A percentile compares a stretch with the other conserved stretches of the same genome.
Evolutionary conservation across 805 yeast species (phyloP).

Genomic region (Myxozyma sirexii): DNA sequence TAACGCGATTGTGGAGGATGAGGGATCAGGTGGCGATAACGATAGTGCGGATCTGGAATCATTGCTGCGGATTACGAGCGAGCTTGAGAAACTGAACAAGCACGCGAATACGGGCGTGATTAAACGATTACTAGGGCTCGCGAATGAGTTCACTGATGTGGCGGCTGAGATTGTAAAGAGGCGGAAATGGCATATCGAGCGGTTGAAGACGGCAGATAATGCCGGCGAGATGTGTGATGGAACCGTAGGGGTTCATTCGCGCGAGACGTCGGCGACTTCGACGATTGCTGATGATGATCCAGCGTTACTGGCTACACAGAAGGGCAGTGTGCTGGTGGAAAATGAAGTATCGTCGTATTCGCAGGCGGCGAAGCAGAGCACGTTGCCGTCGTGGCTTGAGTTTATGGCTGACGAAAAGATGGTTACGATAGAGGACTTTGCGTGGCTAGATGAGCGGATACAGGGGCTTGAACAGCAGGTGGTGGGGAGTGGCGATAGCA

Average conservation of each 20-base stretch:
- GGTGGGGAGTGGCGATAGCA: neutral
- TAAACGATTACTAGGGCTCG: slow-evolving; percentile 17
- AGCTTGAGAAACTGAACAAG: slow-evolving; percentile 12
- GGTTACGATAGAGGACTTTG: slow-evolving; percentile 2
- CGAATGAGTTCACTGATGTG: slow-evolving; percentile 27
- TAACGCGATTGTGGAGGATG: slow-evolving; percentile 24
- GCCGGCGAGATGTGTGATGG: slow-evolving; percentile 7
- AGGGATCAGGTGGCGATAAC: slow-evolving; percentile 13
- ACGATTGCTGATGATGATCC: neutral
- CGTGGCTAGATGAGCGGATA: slow-evolving; percentile 2
- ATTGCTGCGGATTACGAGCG: slow-evolving; percentile 14
- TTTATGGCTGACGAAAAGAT: slow-evolving; percentile 22
- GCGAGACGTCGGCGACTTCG: slow-evolving; percentile 10
- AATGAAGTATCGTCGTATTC: slow-evolving; percentile 16
- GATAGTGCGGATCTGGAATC: slow-evolving; percentile 19
- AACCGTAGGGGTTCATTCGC: too few relatives aligned
- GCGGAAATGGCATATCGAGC: slow-evolving; percentile 14
- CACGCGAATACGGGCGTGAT: slow-evolving; percentile 25
- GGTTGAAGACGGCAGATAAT: slow-evolving; percentile 12
- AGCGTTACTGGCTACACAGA: neutral
- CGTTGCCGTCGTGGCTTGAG: slow-evolving; percentile 30
- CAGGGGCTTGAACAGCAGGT: neutral
- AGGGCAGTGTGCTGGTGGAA: too few relatives aligned
- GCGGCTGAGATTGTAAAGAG: slow-evolving; percentile 22
- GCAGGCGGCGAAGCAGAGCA: slow-evolving; percentile 19